phyloP scores from a whole-genome alignment of 139 green algal species.

The Chlamydomonas sp. region DNA sequence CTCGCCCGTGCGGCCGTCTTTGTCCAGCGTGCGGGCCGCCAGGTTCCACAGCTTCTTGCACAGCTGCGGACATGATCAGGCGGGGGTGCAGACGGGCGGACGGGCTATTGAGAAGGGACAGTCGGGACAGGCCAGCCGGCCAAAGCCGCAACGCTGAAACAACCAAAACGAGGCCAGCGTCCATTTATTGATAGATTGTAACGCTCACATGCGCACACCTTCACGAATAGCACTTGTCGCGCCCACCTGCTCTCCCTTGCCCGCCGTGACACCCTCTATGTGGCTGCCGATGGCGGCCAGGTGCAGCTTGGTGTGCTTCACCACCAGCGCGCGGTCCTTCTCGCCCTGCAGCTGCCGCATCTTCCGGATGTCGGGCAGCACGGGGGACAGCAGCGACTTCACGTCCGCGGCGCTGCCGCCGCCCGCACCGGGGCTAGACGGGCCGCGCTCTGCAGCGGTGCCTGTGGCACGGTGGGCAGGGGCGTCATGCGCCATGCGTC shows the following conservation, averaged over 20 bases:
- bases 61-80: neutral
- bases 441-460: neutral
- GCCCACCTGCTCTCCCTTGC: conserved; percentile 13
- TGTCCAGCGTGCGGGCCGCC: conserved; percentile 16
- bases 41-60: conserved; percentile 36
- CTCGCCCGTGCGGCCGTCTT: conserved; percentile 16
- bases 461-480: neutral
- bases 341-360: conserved; percentile 48
- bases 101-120: neutral
- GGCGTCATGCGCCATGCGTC: neutral
- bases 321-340: conserved; percentile 18
- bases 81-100: too few relatives aligned
- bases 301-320: conserved; percentile 44
- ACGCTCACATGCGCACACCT: neutral
- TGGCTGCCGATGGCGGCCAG: conserved; percentile 46
- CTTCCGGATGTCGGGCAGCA: conserved; percentile 11
- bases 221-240: neutral
- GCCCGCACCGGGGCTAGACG: neutral
- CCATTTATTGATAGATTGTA: too few relatives aligned
- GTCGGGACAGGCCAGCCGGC: too few relatives aligned
- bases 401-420: neutral
- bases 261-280: conserved; percentile 32
- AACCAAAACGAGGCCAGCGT: too few relatives aligned
- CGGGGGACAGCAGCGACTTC: conserved; percentile 24
- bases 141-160: too few relatives aligned